phyloP scores from a whole-genome alignment of 225 moss, liverwort and hornwort species.

The Physcomitrium patens region DNA sequence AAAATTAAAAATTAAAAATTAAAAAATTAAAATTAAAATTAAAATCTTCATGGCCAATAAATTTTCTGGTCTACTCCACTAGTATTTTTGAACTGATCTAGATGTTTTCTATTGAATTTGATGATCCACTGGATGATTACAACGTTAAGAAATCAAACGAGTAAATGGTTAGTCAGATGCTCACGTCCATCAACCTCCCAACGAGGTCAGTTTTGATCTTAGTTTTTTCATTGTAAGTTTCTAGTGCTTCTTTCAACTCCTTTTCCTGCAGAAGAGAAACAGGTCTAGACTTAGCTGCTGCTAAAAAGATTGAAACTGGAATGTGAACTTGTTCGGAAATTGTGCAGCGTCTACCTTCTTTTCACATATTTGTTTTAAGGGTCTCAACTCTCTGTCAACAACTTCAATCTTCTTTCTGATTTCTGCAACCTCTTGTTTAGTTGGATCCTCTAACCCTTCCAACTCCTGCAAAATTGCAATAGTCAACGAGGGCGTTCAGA shows the following conservation, averaged over 20 bases:
- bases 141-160: not conserved
- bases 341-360: slow-evolving; percentile 42
- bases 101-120: not conserved
- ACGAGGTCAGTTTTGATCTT: slow-evolving; percentile 66
- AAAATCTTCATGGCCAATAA: too few relatives aligned
- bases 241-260: slow-evolving; percentile 59
- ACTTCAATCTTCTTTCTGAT: slow-evolving; percentile 68
- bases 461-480: slow-evolving; percentile 47
- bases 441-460: slow-evolving; percentile 75
- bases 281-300: not conserved
- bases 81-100: too few relatives aligned
- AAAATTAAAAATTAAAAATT: too few relatives aligned
- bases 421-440: slow-evolving; percentile 69
- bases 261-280: slow-evolving; percentile 50
- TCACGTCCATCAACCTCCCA: slow-evolving; percentile 65
- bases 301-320: not conserved
- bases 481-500: not conserved
- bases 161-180: not conserved
- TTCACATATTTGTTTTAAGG: slow-evolving; percentile 53
- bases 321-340: not conserved
- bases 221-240: slow-evolving; percentile 58
- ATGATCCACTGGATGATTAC: not conserved
- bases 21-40: too few relatives aligned
- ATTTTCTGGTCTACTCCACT: too few relatives aligned
- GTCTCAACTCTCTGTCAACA: slow-evolving; percentile 67